Base-by-base conservation (phyloP, 202 grass and related monocot genomes). In the Bolboschoenoplectus hybrid region DNA sequence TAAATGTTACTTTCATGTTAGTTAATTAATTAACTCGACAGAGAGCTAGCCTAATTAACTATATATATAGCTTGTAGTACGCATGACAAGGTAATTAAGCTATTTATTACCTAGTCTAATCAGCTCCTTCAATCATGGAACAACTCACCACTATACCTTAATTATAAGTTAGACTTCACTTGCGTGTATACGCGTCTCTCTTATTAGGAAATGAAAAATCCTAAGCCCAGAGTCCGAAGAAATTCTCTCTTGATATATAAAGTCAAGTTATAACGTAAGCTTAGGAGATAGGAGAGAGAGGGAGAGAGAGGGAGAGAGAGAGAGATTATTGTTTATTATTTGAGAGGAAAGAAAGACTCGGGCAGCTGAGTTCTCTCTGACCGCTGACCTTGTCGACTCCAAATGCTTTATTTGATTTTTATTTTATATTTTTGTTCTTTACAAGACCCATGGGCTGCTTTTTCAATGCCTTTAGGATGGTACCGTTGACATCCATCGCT, bases 191-290 rank as follows among this genome's bases (percentile, higher is more conserved):
- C 26, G 36, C 47, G 8, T 75, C 49, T 68, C 13, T 68, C 38
- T 12, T 68, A 56, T 34, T 26, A 26, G 67, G 19, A 38, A 74
- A 14, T 35, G 9, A 74, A 77, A 50, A 43, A 60, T 80, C 16
- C 5, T 2, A 57, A 78, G 34, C 51, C 38, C 74, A 56, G 26
- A 77, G 60, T 79, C 52, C 52, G 26, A 79, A 10, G 75, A 17
- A 43, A 19, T 41, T 60, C 14, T 17, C 17, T 9, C 57, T n/a
- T 6, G 16, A 19, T 61, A 61, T n/a, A 16, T n/a, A 80, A 80
- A 80, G 36, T 80, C 75, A 60, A 79, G 75, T 79, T 58, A 80
- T 57, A 74, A 74, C 45, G 52, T 41, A 80, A 80, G 53, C 52
- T 80, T 43, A 60, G 61, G 52, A 60, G 7, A 79, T 7, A 78